Evolutionary conservation across 78 protist genomes (phyloP).

Genomic region (Parvularia atlantis): DNA sequence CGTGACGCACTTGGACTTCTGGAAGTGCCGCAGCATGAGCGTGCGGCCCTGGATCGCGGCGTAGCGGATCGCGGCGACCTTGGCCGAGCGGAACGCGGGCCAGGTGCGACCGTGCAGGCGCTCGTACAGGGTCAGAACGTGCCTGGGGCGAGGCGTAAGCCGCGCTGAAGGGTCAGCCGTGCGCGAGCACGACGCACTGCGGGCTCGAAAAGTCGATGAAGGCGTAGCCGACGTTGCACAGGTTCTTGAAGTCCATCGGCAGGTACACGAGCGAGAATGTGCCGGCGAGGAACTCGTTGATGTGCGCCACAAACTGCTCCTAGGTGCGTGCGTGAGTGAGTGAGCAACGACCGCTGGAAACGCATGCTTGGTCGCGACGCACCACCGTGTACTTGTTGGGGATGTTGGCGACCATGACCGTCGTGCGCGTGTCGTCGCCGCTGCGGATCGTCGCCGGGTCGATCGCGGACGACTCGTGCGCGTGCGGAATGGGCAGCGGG

Average conservation of each 20-base stretch:
- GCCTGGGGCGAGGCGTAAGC: too few relatives aligned
- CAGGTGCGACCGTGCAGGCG: slow-evolving; percentile 14
- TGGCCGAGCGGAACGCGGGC: slow-evolving; percentile 34
- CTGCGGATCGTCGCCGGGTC: too few relatives aligned
- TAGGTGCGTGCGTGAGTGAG: too few relatives aligned
- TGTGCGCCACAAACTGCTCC: slow-evolving; percentile 4
- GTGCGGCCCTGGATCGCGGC: slow-evolving; percentile 33
- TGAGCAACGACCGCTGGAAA: too few relatives aligned
- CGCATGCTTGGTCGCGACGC: too few relatives aligned
- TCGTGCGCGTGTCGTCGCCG: neutral
- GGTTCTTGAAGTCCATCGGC: slow-evolving; percentile 45
- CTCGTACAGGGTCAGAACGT: neutral
- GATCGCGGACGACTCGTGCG: too few relatives aligned
- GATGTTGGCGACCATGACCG: slow-evolving; percentile 53
- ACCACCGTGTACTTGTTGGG: slow-evolving; percentile 55
- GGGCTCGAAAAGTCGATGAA: slow-evolving; percentile 24
- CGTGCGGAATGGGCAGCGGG: too few relatives aligned
- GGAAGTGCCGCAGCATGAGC: slow-evolving; percentile 31
- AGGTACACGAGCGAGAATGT: slow-evolving; percentile 36
- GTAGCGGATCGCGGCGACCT: slow-evolving; percentile 19
- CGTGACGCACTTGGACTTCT: too few relatives aligned
- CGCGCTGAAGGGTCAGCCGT: too few relatives aligned
- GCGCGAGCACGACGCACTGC: neutral
- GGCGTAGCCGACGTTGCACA: slow-evolving; percentile 53
- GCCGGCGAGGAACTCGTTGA: slow-evolving; percentile 10